These are phyloP conservation scores for Boehmeria nivea DNA, from an alignment of 306 rosid genomes.

Conservation along the genomic window DNA sequence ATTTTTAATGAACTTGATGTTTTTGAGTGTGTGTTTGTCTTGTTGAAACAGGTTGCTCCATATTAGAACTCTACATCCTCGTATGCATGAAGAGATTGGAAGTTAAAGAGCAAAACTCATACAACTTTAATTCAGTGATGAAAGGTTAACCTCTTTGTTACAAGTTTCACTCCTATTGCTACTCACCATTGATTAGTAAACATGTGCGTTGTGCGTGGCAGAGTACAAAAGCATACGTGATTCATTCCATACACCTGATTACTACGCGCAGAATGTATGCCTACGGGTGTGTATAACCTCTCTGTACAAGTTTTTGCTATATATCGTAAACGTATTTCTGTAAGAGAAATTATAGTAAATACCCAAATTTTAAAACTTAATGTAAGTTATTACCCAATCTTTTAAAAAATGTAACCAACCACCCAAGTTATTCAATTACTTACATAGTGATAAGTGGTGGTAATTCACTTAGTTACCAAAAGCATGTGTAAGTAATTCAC, in stretches of 20 bases:
- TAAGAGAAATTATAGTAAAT: too few relatives aligned
- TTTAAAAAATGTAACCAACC: too few relatives aligned
- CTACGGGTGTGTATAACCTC: slow-evolving; percentile 68
- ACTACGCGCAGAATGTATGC: slow-evolving; percentile 60
- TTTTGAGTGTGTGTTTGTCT: background rate
- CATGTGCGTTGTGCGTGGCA: slow-evolving; percentile 35
- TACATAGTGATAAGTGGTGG: too few relatives aligned
- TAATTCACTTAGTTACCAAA: too few relatives aligned
- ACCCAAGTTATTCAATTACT: too few relatives aligned
- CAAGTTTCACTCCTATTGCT: slow-evolving; percentile 16
- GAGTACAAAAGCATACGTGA: slow-evolving; percentile 67
- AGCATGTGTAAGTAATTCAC: too few relatives aligned
- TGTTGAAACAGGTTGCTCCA: slow-evolving; percentile 62
- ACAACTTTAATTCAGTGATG: slow-evolving; percentile 83
- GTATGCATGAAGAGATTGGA: slow-evolving; percentile 94
- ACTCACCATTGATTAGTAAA: slow-evolving; percentile 7
- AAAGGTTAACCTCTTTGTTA: slow-evolving; percentile 47
- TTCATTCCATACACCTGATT: slow-evolving; percentile 59
- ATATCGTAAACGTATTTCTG: slow-evolving; percentile 5
- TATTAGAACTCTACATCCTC: slow-evolving; percentile 79
- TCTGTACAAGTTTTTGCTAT: too few relatives aligned
- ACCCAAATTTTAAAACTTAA: too few relatives aligned
- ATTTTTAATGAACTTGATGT: too few relatives aligned
- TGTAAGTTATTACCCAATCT: too few relatives aligned
- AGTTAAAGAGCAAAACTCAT: slow-evolving; percentile 65